Conservation (phyloP, 78 protist species). For the Dictyostelium brefeldianum region DNA sequence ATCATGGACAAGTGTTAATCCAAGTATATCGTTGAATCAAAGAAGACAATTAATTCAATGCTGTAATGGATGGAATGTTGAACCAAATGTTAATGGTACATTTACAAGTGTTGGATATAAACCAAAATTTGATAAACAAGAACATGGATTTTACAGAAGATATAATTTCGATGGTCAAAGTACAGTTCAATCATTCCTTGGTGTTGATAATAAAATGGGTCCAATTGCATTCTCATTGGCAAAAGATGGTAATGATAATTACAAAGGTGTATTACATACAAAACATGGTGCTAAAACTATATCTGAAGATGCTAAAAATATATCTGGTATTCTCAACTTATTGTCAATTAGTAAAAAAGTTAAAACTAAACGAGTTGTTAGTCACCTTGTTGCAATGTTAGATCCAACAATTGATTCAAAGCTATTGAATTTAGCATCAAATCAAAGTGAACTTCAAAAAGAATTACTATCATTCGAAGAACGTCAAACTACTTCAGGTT, state of each 20-base stretch:
- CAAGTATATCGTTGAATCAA: neutral
- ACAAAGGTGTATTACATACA: constrained; percentile 61
- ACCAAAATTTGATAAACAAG: constrained; percentile 52
- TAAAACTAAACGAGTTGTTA: constrained; percentile 39
- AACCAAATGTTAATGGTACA: neutral
- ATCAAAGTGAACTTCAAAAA: constrained; percentile 63
- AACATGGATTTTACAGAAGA: constrained; percentile 51
- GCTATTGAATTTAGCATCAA: constrained; percentile 16
- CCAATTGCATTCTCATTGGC: constrained; percentile 73
- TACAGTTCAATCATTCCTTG: constrained; percentile 28
- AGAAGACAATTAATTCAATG: constrained; percentile 19
- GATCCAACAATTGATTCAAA: constrained; percentile 35
- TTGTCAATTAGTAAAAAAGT: constrained; percentile 19
- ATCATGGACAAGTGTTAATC: neutral
- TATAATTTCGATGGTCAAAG: constrained; percentile 35
- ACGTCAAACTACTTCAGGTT: constrained; percentile 77
- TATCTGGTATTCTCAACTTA: constrained; percentile 8
- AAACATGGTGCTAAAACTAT: constrained; percentile 57
- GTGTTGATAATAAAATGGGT: constrained; percentile 58
- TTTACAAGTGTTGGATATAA: neutral
- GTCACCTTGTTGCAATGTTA: constrained; percentile 8
- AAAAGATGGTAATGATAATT: constrained; percentile 21
- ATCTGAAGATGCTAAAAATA: constrained; percentile 30
- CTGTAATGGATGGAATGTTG: constrained; percentile 61
- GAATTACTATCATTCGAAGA: constrained; percentile 62